Base-by-base conservation (phyloP, 2,329 filamentous ascomycete species). In the Neofusicoccum kwambonambiense region DNA sequence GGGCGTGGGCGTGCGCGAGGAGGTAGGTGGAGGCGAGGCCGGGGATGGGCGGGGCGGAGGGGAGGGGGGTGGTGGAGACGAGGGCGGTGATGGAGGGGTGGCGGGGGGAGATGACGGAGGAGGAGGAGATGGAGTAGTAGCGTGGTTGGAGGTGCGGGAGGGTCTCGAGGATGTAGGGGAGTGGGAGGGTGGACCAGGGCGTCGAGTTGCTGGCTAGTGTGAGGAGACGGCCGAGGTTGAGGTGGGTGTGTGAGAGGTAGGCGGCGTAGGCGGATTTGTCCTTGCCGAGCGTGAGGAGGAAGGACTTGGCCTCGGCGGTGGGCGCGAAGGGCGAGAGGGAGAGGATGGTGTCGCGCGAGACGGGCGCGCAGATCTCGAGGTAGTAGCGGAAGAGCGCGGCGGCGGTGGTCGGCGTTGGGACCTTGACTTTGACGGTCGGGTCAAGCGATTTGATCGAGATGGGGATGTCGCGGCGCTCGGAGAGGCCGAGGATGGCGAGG, bases 331-430 rank as follows among this genome's bases (percentile, higher is more conserved):
- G 73, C 1, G 75, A 72, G 2, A 82, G 68, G 2, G 74, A 68
- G 2, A 73, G 65, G 9, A 80, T 69, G 4, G 72, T 75, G 51
- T 81, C 78, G 56, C 79, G 72, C 1, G 78, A 73, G 3, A 82
- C 72, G 1, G 77, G 75, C 1, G 72, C 78, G 66, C 79, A 75
- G 66, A 83, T 80, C 62, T 84, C 82, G 1, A 84, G 76, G 62
- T 83, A 80, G 66, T 82, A 74, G 4, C 75, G 72, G 67, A 84
- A 77, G 3, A 81, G 73, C 0, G 76, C 75, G 1, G 76, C 68
- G 4, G 77, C 68, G 0, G 78, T 79, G 0, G 77, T 80, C 0
- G 78, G 78, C 1, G 75, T 78, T 1, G 80, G 80, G 0, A 82
- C 62, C 44, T 73, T 76, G n/a, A 70, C 68, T 65, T 75, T 77